Conservation (phyloP, 306 rosid species). For the Begonia masoniana region DNA sequence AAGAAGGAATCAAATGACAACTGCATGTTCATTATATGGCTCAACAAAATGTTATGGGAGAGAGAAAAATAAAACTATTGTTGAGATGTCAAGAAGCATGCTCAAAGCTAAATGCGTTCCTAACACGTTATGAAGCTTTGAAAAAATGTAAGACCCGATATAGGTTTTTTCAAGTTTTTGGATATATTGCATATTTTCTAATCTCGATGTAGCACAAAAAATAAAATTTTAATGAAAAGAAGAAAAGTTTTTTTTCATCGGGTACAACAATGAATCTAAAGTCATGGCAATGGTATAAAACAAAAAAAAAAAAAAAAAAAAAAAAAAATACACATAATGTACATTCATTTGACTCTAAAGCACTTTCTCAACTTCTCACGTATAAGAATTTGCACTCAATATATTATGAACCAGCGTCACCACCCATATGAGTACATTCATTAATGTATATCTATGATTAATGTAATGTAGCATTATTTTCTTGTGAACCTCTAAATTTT, state of each 20-base stretch:
- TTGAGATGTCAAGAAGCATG: constrained; percentile 4
- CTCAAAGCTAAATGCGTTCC: neutral
- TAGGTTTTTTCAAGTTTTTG: neutral
- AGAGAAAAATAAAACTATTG: neutral
- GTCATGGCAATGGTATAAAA: too few relatives aligned
- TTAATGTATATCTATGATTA: neutral
- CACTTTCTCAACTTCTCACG: neutral
- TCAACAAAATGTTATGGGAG: constrained; percentile 3
- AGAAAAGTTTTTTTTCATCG: too few relatives aligned
- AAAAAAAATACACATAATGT: too few relatives aligned
- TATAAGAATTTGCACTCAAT: neutral
- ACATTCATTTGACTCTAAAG: neutral
- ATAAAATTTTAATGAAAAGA: neutral
- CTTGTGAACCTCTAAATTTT: neutral
- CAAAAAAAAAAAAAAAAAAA: too few relatives aligned
- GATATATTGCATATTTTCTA: neutral
- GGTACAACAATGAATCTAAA: too few relatives aligned
- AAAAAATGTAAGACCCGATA: neutral
- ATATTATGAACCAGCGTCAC: neutral
- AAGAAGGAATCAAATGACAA: neutral
- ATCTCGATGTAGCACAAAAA: neutral
- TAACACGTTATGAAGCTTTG: neutral
- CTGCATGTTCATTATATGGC: neutral
- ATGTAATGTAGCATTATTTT: neutral
- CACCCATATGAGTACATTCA: neutral